Evolutionary conservation across 805 yeast species (phyloP).

Genomic region (Ogataea angusta): DNA sequence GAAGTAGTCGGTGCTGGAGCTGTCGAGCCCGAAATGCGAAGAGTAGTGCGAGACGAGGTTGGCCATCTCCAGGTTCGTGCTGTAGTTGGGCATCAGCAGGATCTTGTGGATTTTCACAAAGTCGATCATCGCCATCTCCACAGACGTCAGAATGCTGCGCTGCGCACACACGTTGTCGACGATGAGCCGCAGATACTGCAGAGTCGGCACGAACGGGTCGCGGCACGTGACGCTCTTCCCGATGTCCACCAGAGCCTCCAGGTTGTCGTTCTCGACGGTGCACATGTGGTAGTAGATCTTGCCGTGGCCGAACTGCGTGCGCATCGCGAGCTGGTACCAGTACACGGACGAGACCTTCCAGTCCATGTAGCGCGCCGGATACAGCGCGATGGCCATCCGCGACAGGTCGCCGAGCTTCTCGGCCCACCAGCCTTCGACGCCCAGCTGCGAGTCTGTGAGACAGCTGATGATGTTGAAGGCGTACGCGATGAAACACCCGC

Average conservation of each 20-base stretch:
- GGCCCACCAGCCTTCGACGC: constrained; percentile 73
- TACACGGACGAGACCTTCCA: constrained; percentile 82
- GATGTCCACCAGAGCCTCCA: constrained; percentile 75
- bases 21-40: constrained; percentile 63
- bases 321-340: constrained; percentile 77
- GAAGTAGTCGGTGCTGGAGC: constrained; percentile 61
- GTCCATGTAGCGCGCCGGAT: constrained; percentile 75
- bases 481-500: constrained; percentile 69
- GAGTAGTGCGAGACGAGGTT: constrained; percentile 64
- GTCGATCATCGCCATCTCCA: constrained; percentile 58
- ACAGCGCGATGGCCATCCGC: constrained; percentile 83
- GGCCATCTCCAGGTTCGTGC: constrained; percentile 49
- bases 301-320: constrained; percentile 77
- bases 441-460: constrained; percentile 51
- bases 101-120: constrained; percentile 68
- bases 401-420: constrained; percentile 85
- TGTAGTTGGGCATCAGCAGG: constrained; percentile 56
- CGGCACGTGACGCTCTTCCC: constrained; percentile 78
- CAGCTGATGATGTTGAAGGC: constrained; percentile 61
- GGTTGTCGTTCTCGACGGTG: constrained; percentile 73
- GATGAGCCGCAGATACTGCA: constrained; percentile 70
- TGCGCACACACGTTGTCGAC: constrained; percentile 76
- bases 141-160: constrained; percentile 53
- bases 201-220: constrained; percentile 82
- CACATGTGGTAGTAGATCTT: constrained; percentile 85